Conservation (phyloP, 805 yeast genomes). For the Torulaspora maleeae region DNA sequence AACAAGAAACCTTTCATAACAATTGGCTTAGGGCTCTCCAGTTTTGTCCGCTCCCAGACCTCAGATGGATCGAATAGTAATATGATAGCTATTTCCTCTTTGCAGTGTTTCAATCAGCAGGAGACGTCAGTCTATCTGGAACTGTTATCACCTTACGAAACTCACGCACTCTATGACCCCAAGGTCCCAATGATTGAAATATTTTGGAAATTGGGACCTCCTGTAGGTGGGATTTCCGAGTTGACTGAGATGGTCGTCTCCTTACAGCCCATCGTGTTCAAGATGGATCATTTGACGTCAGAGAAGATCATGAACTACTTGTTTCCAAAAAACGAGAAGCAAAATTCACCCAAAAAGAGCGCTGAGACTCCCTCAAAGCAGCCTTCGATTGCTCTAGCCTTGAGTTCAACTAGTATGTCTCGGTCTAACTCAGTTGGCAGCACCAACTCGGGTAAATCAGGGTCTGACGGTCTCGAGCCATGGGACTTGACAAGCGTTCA, state of each 20-base stretch:
- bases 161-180: slow-evolving; percentile 17
- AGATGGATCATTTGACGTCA: slow-evolving; percentile 53
- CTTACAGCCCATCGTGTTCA: slow-evolving; percentile 52
- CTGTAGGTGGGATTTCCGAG: slow-evolving; percentile 62
- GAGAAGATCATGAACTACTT: slow-evolving; percentile 44
- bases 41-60: slow-evolving; percentile 46
- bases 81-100: slow-evolving; percentile 40
- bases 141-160: slow-evolving; percentile 42
- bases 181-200: slow-evolving; percentile 39
- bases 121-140: slow-evolving; percentile 47
- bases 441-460: slow-evolving; percentile 6
- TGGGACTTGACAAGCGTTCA: slow-evolving; percentile 19
- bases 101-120: slow-evolving; percentile 53
- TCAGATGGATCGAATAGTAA: slow-evolving; percentile 52
- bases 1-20: slow-evolving; percentile 47
- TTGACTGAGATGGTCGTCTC: slow-evolving; percentile 47
- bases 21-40: slow-evolving; percentile 47
- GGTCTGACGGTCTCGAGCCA: slow-evolving; percentile 13
- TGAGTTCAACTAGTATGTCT: slow-evolving; percentile 6
- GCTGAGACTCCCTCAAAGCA: slow-evolving; percentile 3
- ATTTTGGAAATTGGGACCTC: slow-evolving; percentile 52
- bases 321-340: slow-evolving; percentile 38
- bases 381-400: slow-evolving; percentile 11
- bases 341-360: not conserved
- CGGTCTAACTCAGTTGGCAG: slow-evolving; percentile 10